Percentiles rank a stretch among this genome's conserved stretches.
phyloP scores from a whole-genome alignment of 2,329 filamentous ascomycete species.

The Talaromyces verruculosus region DNA sequence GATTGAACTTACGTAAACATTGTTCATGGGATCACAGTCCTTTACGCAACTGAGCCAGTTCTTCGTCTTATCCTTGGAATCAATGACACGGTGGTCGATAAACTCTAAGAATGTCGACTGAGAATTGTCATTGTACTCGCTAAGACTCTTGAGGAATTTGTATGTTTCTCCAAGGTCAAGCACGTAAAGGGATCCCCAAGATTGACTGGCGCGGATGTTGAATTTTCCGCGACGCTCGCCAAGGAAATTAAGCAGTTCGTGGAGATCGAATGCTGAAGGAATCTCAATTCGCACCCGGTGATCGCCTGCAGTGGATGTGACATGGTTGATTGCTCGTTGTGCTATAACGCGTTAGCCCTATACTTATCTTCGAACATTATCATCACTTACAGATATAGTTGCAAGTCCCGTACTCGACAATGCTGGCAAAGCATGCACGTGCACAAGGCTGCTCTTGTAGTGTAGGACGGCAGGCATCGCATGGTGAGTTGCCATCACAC shows the following conservation, averaged over 20 bases:
- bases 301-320: slow-evolving; percentile 36
- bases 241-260: slow-evolving; percentile 40
- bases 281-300: slow-evolving; percentile 42
- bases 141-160: slow-evolving; percentile 41
- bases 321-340: slow-evolving; percentile 46
- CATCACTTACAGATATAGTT: slow-evolving; percentile 46
- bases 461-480: slow-evolving; percentile 44
- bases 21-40: slow-evolving; percentile 42
- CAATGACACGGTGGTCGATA: slow-evolving; percentile 46
- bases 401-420: slow-evolving; percentile 47
- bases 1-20: slow-evolving; percentile 39
- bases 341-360: slow-evolving; percentile 28
- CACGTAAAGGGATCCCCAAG: slow-evolving; percentile 45
- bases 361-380: not conserved
- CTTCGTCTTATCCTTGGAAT: slow-evolving; percentile 47
- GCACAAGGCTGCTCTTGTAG: slow-evolving; percentile 47
- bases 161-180: slow-evolving; percentile 45
- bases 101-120: slow-evolving; percentile 46
- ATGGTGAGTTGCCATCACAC: slow-evolving; percentile 46
- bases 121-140: slow-evolving; percentile 40
- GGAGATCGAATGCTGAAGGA: slow-evolving; percentile 41
- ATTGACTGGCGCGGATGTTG: slow-evolving; percentile 46
- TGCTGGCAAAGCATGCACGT: slow-evolving; percentile 45
- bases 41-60: slow-evolving; percentile 45
- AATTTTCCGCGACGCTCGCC: slow-evolving; percentile 42